Evolutionary conservation across 345 rosid genomes (phyloP).

Genomic region (Melaleuca alternifolia): DNA sequence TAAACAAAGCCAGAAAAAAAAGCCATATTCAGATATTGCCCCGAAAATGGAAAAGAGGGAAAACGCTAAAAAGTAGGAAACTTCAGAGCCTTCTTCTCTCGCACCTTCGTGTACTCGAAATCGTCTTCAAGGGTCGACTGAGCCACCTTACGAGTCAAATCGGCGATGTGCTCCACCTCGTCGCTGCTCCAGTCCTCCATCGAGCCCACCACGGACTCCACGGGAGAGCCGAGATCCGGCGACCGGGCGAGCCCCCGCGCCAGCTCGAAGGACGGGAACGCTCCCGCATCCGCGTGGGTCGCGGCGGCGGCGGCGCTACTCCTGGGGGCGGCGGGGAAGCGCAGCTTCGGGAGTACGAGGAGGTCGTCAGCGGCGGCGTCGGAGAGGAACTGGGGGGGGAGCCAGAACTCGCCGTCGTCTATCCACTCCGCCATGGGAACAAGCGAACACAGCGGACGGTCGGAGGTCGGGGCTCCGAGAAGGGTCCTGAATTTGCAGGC

Average conservation of each 20-base stretch:
- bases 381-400: constrained; percentile 66
- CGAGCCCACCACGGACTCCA: constrained; percentile 47
- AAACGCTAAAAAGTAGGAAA: too few species aligned
- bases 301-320: too few species aligned
- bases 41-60: background rate
- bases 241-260: background rate
- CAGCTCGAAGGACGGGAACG: background rate
- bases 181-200: constrained; percentile 47
- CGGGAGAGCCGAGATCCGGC: constrained; percentile 46
- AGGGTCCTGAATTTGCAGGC: rapidly evolving
- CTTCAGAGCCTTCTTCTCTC: background rate
- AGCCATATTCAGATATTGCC: background rate
- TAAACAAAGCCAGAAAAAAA: too few species aligned
- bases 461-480: background rate
- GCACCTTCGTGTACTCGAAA: background rate
- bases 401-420: constrained; percentile 64
- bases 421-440: constrained; percentile 47
- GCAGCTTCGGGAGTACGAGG: background rate
- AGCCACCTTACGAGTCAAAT: background rate
- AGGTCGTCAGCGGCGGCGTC: constrained; percentile 35
- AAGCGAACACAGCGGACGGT: too few species aligned
- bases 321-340: background rate
- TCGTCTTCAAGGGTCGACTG: background rate
- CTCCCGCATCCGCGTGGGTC: background rate
- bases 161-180: constrained; percentile 27